Evolutionary conservation across 192 early-diverging fungal species (phyloP), one percentile per base, ranked within the genome.

Genomic region (Backusella sp.): DNA sequence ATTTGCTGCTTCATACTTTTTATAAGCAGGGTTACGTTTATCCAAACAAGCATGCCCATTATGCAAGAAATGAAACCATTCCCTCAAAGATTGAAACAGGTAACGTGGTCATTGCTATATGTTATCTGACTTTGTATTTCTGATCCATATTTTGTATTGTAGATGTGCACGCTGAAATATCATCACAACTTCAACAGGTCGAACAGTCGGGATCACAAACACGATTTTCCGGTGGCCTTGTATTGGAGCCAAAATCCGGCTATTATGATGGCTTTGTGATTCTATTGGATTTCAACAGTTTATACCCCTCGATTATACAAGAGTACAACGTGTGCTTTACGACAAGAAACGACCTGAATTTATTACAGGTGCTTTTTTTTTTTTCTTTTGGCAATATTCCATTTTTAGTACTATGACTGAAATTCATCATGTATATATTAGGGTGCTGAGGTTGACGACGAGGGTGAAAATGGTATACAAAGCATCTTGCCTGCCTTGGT

Each of bases 281-380:
- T 32, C 82, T 98, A 41, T 85, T 99, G 41, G 98, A 99, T 88
- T 99, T 99, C 82, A 99, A 99, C 88, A 94, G 93, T 84, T 90
- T 99, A 90, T 99, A 99, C 78, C 97, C 98, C 70, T 97, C 97
- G 32, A 99, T 99, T 67, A 99, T 99, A 78, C 97, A 99, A 79
- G 98, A 99, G 80, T 99, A 93, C 87, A 99, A 99, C 78, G 95
- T 99, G 72, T 98, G 97, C 84, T 99, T 99, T 77, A 99, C 98
- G 9, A 99, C 98, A 1, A 46, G 39, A 26, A 23, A 71, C 6
- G n/a, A 68, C 17, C 7, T 32, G 28, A 19, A 68, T 1, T 3
- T 35, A 9, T 6, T 19, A 36, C 14, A 21, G 66, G 66, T 68
- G 36, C n/a, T 19, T 30, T 32, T 68, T 21, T 5, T 67, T 34